A percentile compares a stretch with the other conserved stretches of the same genome.
phyloP scores from a whole-genome alignment of 2,329 filamentous ascomycete species.

The Rosellinia necatrix region DNA sequence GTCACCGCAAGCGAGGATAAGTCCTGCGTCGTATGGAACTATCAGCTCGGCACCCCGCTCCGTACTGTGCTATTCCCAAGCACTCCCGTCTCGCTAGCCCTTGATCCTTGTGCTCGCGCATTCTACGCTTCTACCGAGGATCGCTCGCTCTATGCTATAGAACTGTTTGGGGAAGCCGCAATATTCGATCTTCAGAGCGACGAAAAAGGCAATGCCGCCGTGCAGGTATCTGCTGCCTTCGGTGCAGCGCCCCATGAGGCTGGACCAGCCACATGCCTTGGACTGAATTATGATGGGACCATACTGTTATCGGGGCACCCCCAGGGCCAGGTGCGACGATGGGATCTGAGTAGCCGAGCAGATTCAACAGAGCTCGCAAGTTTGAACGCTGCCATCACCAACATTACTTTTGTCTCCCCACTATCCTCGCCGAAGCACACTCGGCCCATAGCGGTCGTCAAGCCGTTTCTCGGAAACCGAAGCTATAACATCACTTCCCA shows the following conservation, averaged over 20 bases:
- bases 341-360: conserved; percentile 76
- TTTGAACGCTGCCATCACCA: conserved; percentile 82
- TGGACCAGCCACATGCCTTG: conserved; percentile 70
- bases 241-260: conserved; percentile 65
- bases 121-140: conserved; percentile 82
- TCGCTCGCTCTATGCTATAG: conserved; percentile 77
- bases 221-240: conserved; percentile 59
- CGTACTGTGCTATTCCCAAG: conserved; percentile 81
- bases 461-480: conserved; percentile 73
- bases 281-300: conserved; percentile 81
- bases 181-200: conserved; percentile 58
- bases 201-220: conserved; percentile 61
- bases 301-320: conserved; percentile 79
- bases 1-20: conserved; percentile 85
- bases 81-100: conserved; percentile 70
- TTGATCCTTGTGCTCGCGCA: conserved; percentile 84
- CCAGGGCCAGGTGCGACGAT: conserved; percentile 77
- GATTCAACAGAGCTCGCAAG: conserved; percentile 70
- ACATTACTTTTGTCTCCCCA: conserved; percentile 73
- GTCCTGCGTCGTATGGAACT: conserved; percentile 92
- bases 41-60: conserved; percentile 74
- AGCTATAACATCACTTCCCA: conserved; percentile 70
- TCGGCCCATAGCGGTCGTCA: conserved; percentile 68
- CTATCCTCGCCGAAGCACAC: conserved; percentile 53
- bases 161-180: conserved; percentile 66